These are phyloP conservation scores for Dioszegia aurantiaca DNA, from an alignment of 768 basidiomycete species.

Conservation along the genomic window DNA sequence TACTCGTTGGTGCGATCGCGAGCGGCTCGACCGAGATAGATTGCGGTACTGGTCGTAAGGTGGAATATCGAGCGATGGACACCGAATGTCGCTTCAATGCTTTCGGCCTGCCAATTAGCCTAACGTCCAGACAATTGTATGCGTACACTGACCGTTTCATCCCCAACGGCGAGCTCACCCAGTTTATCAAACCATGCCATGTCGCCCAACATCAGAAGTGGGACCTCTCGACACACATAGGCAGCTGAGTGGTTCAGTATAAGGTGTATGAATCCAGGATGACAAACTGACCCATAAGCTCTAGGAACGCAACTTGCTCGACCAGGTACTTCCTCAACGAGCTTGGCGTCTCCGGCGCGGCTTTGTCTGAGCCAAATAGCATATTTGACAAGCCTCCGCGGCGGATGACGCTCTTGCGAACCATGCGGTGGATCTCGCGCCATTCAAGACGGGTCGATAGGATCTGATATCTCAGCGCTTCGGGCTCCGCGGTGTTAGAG, in stretches of 20 bases:
- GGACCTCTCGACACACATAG: conserved; percentile 9
- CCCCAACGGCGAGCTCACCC: conserved; percentile 3
- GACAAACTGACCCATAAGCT: conserved; percentile 16
- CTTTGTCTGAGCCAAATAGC: conserved; percentile 7
- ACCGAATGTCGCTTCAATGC: conserved; percentile 12
- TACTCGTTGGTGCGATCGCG: conserved; percentile 12
- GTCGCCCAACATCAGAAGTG: conserved; percentile 10
- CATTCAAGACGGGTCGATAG: conserved; percentile 15
- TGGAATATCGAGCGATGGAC: conserved; percentile 12
- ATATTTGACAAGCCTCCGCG: conserved; percentile 11
- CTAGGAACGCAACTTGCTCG: conserved; percentile 12
- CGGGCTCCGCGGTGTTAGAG: conserved; percentile 7
- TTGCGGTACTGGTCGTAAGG: conserved; percentile 7
- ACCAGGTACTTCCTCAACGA: conserved; percentile 9
- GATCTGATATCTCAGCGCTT: too few species aligned
- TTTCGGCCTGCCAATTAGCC: conserved; percentile 2
- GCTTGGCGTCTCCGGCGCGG: conserved; percentile 1
- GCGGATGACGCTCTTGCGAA: conserved; percentile 2
- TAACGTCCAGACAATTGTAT: neutral
- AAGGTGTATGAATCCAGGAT: neutral
- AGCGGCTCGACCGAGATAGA: conserved; percentile 12
- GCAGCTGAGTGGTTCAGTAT: neutral
- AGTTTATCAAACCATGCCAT: conserved; percentile 10
- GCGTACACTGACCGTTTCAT: conserved; percentile 6
- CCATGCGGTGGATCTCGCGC: conserved; percentile 18